These are phyloP conservation scores for Tuber calosporum DNA, from an alignment of 495 filamentous ascomycete species.

Conservation along the genomic window DNA sequence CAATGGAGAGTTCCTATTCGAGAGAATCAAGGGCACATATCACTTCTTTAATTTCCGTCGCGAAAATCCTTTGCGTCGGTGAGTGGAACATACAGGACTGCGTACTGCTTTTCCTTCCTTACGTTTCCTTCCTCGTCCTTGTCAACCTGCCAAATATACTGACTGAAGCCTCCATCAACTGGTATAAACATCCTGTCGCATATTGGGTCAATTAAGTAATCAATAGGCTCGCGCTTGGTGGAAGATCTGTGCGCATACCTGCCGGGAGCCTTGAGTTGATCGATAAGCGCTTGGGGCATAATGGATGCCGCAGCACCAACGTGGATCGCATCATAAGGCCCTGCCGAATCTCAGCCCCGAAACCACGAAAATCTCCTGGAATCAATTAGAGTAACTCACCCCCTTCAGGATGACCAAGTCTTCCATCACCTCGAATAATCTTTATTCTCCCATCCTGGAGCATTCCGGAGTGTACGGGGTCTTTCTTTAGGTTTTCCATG, in stretches of 20 bases:
- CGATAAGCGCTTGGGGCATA: constrained; percentile 64
- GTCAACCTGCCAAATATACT: constrained; percentile 86
- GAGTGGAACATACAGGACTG: constrained; percentile 87
- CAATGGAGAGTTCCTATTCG: background rate
- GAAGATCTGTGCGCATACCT: constrained; percentile 38
- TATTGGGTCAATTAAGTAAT: constrained; percentile 1
- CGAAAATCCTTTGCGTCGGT: constrained; percentile 58
- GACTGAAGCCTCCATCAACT: constrained; percentile 53
- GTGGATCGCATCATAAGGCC: constrained; percentile 77
- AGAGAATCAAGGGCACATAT: background rate
- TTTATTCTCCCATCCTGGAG: constrained; percentile 56
- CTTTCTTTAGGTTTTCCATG: constrained; percentile 65
- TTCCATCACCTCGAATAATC: constrained; percentile 76
- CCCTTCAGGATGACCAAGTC: constrained; percentile 59
- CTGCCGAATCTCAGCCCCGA: constrained; percentile 22
- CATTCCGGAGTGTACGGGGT: constrained; percentile 55
- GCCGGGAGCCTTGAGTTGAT: constrained; percentile 73
- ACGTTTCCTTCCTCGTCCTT: constrained; percentile 75
- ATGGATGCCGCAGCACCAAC: constrained; percentile 79
- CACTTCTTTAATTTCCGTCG: constrained; percentile 16
- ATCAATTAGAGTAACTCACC: constrained; percentile 25
- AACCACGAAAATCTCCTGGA: constrained; percentile 16
- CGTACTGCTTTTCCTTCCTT: constrained; percentile 64
- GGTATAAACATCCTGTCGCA: constrained; percentile 67
- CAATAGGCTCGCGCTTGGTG: background rate